Evolutionary conservation across 2,329 filamentous ascomycete species (phyloP).

Genomic region (Xylariaceae sp.): DNA sequence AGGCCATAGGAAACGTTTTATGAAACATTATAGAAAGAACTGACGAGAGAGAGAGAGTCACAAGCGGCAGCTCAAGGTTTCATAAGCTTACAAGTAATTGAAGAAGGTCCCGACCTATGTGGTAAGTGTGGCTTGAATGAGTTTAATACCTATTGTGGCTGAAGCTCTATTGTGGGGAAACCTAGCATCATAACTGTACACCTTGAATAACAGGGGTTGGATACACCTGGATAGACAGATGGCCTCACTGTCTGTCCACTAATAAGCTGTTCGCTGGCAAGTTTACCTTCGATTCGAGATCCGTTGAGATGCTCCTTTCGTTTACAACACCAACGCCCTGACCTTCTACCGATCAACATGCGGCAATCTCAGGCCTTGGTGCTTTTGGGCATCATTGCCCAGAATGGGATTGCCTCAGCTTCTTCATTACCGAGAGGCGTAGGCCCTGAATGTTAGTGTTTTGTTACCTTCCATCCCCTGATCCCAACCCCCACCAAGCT

Average conservation of each 20-base stretch:
- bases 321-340: conserved; percentile 2
- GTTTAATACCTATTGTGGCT: no score
- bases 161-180: no score
- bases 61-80: no score
- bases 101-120: no score
- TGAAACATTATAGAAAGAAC: no score
- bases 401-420: conserved; percentile 50
- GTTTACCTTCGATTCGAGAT: conserved; percentile 2
- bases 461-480: not conserved
- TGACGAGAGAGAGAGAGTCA: no score
- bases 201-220: no score
- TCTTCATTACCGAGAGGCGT: conserved; percentile 76
- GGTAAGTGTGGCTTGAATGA: no score
- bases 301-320: conserved; percentile 13
- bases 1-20: no score
- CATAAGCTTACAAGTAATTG: no score
- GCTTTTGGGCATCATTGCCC: conserved; percentile 46
- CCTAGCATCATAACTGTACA: no score
- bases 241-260: conserved; percentile 1
- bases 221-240: conserved; percentile 5
- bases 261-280: conserved; percentile 1
- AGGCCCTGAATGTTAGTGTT: conserved; percentile 76
- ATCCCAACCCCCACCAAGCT: not conserved
- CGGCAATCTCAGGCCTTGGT: conserved; percentile 44
- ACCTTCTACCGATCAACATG: conserved; percentile 34